Base-by-base conservation (phyloP, 106 monocot species). In the Vanilla planifolia region DNA sequence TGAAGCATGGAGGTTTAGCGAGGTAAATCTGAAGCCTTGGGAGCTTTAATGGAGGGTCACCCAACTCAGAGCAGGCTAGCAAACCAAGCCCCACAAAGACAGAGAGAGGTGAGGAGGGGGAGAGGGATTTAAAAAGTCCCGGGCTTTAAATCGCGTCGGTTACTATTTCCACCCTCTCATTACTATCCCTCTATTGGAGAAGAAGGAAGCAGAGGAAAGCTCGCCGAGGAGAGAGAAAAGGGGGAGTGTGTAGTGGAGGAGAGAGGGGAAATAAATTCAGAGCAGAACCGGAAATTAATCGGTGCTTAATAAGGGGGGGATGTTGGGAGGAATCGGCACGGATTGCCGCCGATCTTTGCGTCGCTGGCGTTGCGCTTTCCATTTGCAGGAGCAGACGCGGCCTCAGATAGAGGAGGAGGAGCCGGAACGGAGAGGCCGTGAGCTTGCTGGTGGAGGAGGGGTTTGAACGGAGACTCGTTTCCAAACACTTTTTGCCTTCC, bases 321-420 rank as follows among this genome's bases (percentile, higher is more conserved):
- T 66, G 66, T 55, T 55, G 52, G 42, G 41, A 17, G n/a, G 74
- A 60, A 61, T 74, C 33, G 28, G 51, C 40, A 29, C 60, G 32
- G 51, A 61, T 62, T 51, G 50, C 43, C 24, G 67, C 74, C 67
- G 61, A 67, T 74, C 39, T 61, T 55, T 61, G 60, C 61, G 53
- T 14, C 34, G 29, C 32, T 14, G 32, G 34, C 33, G 43, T 27
- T 42, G 22, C 35, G 35, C 16, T 50, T 73, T 65, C 65, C 65
- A 0, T n/a, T 61, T 67, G 35, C 45, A 62, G 57, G 35, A 35
- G 33, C 8, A 57, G 57, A 17, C 53, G 20, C 48, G 20, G 13
- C 21, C 26, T 42, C 24, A 19, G 55, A 44, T 28, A 15, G 64
- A 46, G 37, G 42, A 23, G 63, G 33, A 53, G 46, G 56, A n/a